These are phyloP conservation scores for Thozetella sp. DNA, from an alignment of 495 filamentous ascomycete genomes.

Conservation along the genomic window DNA sequence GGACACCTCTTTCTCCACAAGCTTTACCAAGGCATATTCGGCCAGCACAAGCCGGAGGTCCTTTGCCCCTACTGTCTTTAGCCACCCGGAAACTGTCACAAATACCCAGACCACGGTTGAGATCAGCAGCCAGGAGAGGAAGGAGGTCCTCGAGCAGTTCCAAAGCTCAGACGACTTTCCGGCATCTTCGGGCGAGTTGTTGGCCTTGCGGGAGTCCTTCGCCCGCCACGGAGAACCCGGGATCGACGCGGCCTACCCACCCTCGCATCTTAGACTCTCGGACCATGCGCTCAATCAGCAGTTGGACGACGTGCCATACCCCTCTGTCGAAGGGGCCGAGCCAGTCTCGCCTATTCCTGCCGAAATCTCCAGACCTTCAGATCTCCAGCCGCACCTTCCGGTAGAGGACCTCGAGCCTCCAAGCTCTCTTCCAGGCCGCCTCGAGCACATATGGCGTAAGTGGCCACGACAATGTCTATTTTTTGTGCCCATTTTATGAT, in stretches of 20 bases:
- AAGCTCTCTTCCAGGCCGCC: slow-evolving; percentile 5
- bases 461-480: neutral
- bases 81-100: slow-evolving; percentile 8
- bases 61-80: slow-evolving; percentile 25
- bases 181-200: neutral
- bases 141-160: slow-evolving; percentile 5
- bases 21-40: slow-evolving; percentile 9
- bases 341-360: neutral
- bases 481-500: neutral
- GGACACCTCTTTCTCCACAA: neutral
- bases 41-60: slow-evolving; percentile 17
- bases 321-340: neutral
- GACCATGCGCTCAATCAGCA: no score
- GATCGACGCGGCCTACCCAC: no score
- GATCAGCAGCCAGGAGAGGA: slow-evolving; percentile 9
- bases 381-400: neutral
- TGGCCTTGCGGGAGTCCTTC: neutral
- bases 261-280: neutral
- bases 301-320: no score
- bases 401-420: neutral
- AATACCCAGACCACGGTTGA: slow-evolving; percentile 27
- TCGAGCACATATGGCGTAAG: slow-evolving; percentile 32
- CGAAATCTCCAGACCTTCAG: neutral
- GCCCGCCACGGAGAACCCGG: neutral
- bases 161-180: slow-evolving; percentile 1